phyloP scores from a whole-genome alignment of 2,329 filamentous ascomycete species.

The Fusarium tricinctum region DNA sequence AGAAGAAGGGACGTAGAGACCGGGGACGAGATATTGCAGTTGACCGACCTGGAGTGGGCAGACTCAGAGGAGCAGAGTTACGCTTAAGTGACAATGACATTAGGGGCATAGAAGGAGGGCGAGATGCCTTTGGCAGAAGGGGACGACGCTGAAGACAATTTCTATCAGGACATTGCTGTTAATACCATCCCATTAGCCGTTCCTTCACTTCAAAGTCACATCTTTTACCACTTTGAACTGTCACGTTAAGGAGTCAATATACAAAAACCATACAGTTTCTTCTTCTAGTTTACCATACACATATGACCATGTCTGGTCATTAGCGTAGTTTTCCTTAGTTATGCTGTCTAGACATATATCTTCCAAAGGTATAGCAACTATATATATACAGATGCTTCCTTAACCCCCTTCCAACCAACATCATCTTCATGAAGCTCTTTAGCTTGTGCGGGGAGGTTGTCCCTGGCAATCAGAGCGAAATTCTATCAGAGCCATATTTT shows the following conservation, averaged over 20 bases:
- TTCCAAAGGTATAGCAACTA: conserved; percentile 41
- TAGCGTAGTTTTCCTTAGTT: conserved; percentile 24
- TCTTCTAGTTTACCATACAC: conserved; percentile 34
- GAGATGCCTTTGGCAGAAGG: conserved; percentile 58
- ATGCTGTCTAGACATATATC: conserved; percentile 34
- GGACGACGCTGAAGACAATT: conserved; percentile 47
- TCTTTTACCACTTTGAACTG: neutral
- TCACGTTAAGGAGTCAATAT: conserved; percentile 6
- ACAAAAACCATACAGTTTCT: conserved; percentile 35
- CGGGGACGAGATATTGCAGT: conserved; percentile 71
- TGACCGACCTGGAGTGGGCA: conserved; percentile 83
- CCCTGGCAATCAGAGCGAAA: conserved; percentile 35
- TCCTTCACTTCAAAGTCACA: neutral
- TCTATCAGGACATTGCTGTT: too few species aligned
- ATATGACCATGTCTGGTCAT: conserved; percentile 26
- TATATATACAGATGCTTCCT: conserved; percentile 53
- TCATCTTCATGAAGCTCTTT: conserved; percentile 35
- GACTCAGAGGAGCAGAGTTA: conserved; percentile 83
- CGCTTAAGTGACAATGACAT: conserved; percentile 84
- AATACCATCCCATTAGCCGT: neutral
- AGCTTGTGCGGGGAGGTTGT: conserved; percentile 19
- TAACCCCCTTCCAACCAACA: conserved; percentile 19
- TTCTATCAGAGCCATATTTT: conserved; percentile 50
- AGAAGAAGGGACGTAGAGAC: conserved; percentile 57
- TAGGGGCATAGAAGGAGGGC: conserved; percentile 73